Base-by-base conservation (phyloP, 1,284 basidiomycete species). In the Pseudozyma tsukubaensis region DNA sequence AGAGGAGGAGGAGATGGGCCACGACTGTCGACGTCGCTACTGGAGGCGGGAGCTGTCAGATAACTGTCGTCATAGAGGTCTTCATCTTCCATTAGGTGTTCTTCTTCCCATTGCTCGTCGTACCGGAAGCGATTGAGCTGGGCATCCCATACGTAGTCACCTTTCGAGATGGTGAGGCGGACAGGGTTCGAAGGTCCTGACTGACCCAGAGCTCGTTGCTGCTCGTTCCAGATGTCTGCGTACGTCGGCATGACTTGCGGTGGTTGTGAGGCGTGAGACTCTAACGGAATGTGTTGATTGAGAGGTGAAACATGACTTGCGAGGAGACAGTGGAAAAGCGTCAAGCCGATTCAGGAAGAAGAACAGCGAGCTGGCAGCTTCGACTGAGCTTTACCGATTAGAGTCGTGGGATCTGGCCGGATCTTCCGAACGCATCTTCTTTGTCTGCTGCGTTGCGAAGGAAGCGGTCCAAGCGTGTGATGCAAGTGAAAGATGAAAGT, bases 41-140 rank as follows among this genome's bases (percentile, higher is more conserved):
- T 8, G 19, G 34, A 29, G 1, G 13, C 18, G 3, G 60, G 32
- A 16, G 57, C 45, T 4, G 29, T 14, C 7, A 56, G 42, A 34
- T 50, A 19, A 37, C 18, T 35, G 12, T 34, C 24, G 16, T 63
- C 49, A 14, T 35, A 12, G 14, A 62, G 48, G 14, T 68, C 56
- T n/a, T 72, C 68, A 24, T 60, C 49, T 10, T 76, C 69, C 73
- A 76, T 76, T 29, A 76, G 62, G n/a, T 76, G 62, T 24, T 76
- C 70, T 44, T 72, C 66, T 39, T 73, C 61, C 73, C 73, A 76
- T 19, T 55, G 39, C 51, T 76, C 73, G 10, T 65, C 70, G 40
- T 76, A 76, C 19, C 39, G 56, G 19, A 61, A 73, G 29, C 59
- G 52, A 12, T 21, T 19, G 0, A 34, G 19, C 1, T 56, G 37